These are phyloP conservation scores for Saprolegnia diclina DNA, from an alignment of 352 stramenopile species.

Conservation along the genomic window DNA sequence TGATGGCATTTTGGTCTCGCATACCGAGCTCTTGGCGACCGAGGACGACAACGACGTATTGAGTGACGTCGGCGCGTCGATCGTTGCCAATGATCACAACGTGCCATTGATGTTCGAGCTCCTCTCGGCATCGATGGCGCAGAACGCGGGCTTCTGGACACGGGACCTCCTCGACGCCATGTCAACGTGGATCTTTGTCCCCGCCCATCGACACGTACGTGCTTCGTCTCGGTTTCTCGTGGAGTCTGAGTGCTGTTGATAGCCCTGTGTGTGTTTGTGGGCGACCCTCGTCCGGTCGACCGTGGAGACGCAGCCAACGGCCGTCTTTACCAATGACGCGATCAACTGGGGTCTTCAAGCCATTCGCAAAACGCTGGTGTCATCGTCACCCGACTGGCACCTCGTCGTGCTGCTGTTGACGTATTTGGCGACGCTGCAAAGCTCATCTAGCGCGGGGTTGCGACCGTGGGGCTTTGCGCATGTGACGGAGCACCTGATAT, in stretches of 20 bases:
- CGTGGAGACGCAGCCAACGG: neutral
- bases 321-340: neutral
- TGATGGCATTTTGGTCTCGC: neutral
- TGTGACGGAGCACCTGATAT: neutral
- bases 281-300: neutral
- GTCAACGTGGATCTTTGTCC: neutral
- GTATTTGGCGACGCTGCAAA: neutral
- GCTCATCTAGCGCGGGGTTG: neutral
- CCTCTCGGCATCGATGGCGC: neutral
- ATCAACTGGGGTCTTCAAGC: constrained; percentile 2
- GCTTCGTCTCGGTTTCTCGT: neutral
- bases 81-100: neutral
- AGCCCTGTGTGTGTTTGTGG: constrained; percentile 1
- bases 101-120: constrained; percentile 7
- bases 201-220: neutral
- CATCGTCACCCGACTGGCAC: neutral
- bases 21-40: neutral
- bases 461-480: neutral
- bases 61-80: neutral
- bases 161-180: neutral
- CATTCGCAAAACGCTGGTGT: neutral
- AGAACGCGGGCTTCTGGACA: neutral
- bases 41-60: neutral
- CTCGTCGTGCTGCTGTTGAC: neutral
- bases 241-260: neutral